phyloP scores from a whole-genome alignment of 2,329 filamentous ascomycete genomes.

The Zalaria sp. region DNA sequence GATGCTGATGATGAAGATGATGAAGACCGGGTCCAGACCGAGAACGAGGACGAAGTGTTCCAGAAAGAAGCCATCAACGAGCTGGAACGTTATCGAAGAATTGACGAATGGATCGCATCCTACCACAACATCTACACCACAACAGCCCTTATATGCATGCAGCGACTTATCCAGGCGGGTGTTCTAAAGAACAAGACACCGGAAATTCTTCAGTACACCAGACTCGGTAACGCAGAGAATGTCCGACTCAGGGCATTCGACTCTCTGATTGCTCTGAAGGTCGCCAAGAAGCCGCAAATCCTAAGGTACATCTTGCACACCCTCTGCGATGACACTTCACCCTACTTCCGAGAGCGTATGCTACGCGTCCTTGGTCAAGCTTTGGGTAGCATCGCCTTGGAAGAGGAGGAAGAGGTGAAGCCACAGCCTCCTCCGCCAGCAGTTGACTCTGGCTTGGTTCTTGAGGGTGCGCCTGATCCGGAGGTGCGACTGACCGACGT shows the following conservation, averaged over 20 bases:
- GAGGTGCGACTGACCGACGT: neutral
- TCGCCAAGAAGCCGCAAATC: constrained; percentile 36
- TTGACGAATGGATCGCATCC: constrained; percentile 54
- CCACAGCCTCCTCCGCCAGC: constrained; percentile 16
- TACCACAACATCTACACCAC: constrained; percentile 50
- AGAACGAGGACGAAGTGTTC: constrained; percentile 36
- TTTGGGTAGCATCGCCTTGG: constrained; percentile 45
- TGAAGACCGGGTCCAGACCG: constrained; percentile 7
- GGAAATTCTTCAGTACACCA: constrained; percentile 48
- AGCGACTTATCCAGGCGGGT: constrained; percentile 38
- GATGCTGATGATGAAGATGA: constrained; percentile 34
- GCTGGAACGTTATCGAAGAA: constrained; percentile 47
- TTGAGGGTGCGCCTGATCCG: constrained; percentile 38
- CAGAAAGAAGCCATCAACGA: constrained; percentile 44
- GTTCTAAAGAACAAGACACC: constrained; percentile 37
- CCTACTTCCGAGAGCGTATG: constrained; percentile 41
- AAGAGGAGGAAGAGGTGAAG: constrained; percentile 24
- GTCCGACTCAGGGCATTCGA: constrained; percentile 46
- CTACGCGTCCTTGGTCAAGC: constrained; percentile 38
- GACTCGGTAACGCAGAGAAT: constrained; percentile 43
- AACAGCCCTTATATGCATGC: constrained; percentile 46
- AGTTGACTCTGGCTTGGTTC: constrained; percentile 32
- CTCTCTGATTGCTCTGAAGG: constrained; percentile 41
- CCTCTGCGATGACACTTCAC: constrained; percentile 42
- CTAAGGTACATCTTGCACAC: constrained; percentile 43